phyloP scores from a whole-genome alignment of 192 early-diverging fungal genomes.

The Pilaira anomala region DNA sequence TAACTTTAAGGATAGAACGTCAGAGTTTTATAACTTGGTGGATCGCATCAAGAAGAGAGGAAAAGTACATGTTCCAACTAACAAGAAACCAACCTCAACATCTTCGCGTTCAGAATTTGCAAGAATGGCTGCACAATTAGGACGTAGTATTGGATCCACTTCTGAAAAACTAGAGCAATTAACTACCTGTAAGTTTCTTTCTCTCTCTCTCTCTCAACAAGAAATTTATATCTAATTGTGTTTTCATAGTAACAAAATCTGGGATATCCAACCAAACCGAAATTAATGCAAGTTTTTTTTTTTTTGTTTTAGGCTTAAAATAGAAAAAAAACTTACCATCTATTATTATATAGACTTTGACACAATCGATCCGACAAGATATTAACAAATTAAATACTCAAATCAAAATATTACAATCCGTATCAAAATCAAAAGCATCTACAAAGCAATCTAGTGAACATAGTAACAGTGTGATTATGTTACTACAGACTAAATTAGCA shows the following conservation, averaged over 20 bases:
- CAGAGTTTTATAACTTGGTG: slow-evolving; percentile 81
- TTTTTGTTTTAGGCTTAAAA: neutral
- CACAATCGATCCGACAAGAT: slow-evolving; percentile 91
- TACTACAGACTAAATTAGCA: slow-evolving; percentile 88
- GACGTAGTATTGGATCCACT: slow-evolving; percentile 81
- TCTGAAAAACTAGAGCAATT: slow-evolving; percentile 84
- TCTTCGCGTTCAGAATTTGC: slow-evolving; percentile 68
- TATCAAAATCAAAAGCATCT: slow-evolving; percentile 47
- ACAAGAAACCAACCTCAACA: slow-evolving; percentile 11
- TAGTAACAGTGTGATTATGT: slow-evolving; percentile 84
- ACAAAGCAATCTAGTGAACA: slow-evolving; percentile 83
- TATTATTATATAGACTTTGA: slow-evolving; percentile 64
- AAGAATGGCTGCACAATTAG: slow-evolving; percentile 77
- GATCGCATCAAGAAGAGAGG: slow-evolving; percentile 63
- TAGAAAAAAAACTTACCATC: neutral
- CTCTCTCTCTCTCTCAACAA: neutral
- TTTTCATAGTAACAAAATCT: slow-evolving; percentile 2
- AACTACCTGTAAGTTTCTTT: slow-evolving; percentile 53
- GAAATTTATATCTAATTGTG: neutral
- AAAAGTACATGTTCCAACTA: slow-evolving; percentile 14
- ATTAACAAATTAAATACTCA: slow-evolving; percentile 91
- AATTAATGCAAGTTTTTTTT: slow-evolving; percentile 63
- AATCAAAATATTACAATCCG: slow-evolving; percentile 79
- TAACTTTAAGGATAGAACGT: slow-evolving; percentile 72
- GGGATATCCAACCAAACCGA: slow-evolving; percentile 69